phyloP scores from a whole-genome alignment of 2,329 filamentous ascomycete species.

The Thielaviopsis ethacetica region DNA sequence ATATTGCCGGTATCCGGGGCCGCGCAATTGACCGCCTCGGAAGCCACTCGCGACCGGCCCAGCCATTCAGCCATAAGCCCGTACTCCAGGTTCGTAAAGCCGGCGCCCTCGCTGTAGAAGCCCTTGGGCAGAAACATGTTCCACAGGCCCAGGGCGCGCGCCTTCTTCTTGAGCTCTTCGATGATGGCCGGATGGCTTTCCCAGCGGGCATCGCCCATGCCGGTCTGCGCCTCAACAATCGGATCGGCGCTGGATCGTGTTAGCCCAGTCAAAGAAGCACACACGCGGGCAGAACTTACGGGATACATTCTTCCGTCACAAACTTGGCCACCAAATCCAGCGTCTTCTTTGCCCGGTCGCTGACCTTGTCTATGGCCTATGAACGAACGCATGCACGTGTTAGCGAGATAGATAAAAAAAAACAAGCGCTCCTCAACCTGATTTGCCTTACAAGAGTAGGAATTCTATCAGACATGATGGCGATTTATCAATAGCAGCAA shows the following conservation, averaged over 20 bases:
- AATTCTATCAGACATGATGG: slow-evolving; percentile 10
- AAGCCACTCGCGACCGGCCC: slow-evolving; percentile 69
- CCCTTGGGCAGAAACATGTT: slow-evolving; percentile 95
- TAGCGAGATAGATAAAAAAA: slow-evolving; percentile 7
- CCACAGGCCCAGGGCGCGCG: slow-evolving; percentile 74
- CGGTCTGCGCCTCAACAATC: slow-evolving; percentile 65
- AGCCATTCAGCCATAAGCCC: slow-evolving; percentile 94
- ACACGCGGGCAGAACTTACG: slow-evolving; percentile 28
- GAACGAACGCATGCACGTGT: no score
- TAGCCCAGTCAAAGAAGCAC: slow-evolving; percentile 3
- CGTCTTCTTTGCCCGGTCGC: slow-evolving; percentile 68
- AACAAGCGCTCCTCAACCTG: background rate
- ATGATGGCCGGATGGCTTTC: slow-evolving; percentile 62
- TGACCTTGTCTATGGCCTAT: slow-evolving; percentile 46
- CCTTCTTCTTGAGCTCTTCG: slow-evolving; percentile 78
- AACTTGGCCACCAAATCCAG: slow-evolving; percentile 86
- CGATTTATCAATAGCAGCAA: background rate
- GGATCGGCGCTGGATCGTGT: slow-evolving; percentile 47
- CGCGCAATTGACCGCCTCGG: slow-evolving; percentile 77
- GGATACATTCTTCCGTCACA: slow-evolving; percentile 88
- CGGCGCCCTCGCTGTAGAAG: slow-evolving; percentile 89
- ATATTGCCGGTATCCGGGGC: slow-evolving; percentile 91
- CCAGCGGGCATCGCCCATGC: slow-evolving; percentile 63
- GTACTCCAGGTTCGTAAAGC: slow-evolving; percentile 91
- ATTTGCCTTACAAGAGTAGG: slow-evolving; percentile 6